phyloP scores from a whole-genome alignment of 768 basidiomycete genomes.

The Ephemerocybe angulata region DNA sequence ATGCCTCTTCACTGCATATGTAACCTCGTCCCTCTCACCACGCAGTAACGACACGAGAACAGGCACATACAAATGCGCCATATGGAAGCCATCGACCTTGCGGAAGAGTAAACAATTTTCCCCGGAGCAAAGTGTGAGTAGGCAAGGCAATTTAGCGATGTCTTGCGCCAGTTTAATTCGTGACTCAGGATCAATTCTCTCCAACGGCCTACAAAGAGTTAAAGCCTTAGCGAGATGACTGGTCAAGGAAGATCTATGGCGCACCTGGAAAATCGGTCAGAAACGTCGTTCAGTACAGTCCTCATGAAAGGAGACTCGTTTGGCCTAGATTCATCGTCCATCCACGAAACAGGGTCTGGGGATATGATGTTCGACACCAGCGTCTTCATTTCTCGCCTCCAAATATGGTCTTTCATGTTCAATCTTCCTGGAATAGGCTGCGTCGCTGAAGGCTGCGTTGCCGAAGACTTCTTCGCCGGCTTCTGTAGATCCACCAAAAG shows the following conservation, averaged over 20 bases:
- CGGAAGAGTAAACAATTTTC: slow-evolving; percentile 24
- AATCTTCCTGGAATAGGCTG: slow-evolving; percentile 7
- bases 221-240: too few relatives aligned
- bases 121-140: slow-evolving; percentile 33
- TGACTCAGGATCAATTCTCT: slow-evolving; percentile 23
- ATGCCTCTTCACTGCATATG: slow-evolving; percentile 41
- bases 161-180: slow-evolving; percentile 33
- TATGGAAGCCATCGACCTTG: slow-evolving; percentile 13
- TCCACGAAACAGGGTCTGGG: slow-evolving; percentile 49
- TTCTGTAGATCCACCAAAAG: neutral
- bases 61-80: slow-evolving; percentile 3
- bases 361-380: slow-evolving; percentile 38
- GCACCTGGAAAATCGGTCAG: slow-evolving; percentile 33
- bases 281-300: slow-evolving; percentile 46
- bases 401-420: slow-evolving; percentile 18
- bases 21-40: slow-evolving; percentile 45
- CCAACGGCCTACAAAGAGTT: slow-evolving; percentile 33
- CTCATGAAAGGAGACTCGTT: slow-evolving; percentile 38
- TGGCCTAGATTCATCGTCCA: slow-evolving; percentile 47
- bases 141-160: slow-evolving; percentile 33
- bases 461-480: neutral
- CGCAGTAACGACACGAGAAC: slow-evolving; percentile 39
- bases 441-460: slow-evolving; percentile 5
- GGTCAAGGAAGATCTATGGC: too few relatives aligned
- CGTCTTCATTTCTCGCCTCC: slow-evolving; percentile 31